phyloP scores from a whole-genome alignment of 2,329 filamentous ascomycete species.

The Penicillium sp. region DNA sequence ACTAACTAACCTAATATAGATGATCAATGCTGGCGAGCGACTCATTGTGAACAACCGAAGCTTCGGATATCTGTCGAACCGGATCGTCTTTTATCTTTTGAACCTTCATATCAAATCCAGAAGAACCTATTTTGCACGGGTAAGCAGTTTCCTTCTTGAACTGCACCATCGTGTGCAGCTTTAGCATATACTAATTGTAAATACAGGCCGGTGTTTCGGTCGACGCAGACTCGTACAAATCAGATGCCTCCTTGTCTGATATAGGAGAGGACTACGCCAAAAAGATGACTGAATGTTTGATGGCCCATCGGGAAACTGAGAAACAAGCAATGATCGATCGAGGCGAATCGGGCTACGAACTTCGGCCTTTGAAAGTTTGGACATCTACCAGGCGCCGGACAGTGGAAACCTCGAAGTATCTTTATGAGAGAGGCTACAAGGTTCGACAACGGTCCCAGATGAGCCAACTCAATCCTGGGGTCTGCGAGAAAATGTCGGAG shows the following conservation, averaged over 20 bases:
- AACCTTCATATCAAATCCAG: constrained; percentile 96
- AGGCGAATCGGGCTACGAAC: constrained; percentile 68
- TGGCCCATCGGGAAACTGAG: constrained; percentile 83
- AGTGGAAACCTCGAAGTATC: constrained; percentile 82
- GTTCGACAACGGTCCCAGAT: constrained; percentile 93
- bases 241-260: constrained; percentile 81
- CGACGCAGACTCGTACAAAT: constrained; percentile 91
- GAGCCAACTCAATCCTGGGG: constrained; percentile 95
- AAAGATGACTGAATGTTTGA: constrained; percentile 82
- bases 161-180: not conserved
- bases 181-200: constrained; percentile 17
- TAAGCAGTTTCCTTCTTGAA: constrained; percentile 27
- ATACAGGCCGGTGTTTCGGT: constrained; percentile 72
- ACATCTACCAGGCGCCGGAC: constrained; percentile 90
- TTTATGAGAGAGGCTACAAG: constrained; percentile 80
- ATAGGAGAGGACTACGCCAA: constrained; percentile 79
- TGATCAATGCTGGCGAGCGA: constrained; percentile 95
- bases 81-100: constrained; percentile 97
- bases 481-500: constrained; percentile 93
- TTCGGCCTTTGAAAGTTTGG: constrained; percentile 88
- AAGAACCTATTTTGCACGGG: constrained; percentile 88
- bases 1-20: constrained; percentile 49
- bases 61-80: constrained; percentile 94
- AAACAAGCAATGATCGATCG: constrained; percentile 69
- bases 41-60: constrained; percentile 96